These are phyloP conservation scores for Anisodus acutangulus DNA, from an alignment of 257 asterid genomes.

Conservation along the genomic window DNA sequence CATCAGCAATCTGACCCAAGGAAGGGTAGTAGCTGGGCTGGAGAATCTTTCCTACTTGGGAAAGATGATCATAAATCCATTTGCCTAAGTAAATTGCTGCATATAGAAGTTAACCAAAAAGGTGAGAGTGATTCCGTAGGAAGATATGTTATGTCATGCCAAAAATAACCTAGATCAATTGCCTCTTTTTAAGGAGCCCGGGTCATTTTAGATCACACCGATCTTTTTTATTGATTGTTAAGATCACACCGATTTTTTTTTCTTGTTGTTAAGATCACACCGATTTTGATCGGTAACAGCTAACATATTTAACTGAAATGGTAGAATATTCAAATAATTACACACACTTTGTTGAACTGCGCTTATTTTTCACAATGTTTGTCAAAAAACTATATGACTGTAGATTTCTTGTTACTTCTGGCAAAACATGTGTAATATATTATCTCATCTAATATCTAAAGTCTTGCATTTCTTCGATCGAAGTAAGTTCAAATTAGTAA, in stretches of 20 bases:
- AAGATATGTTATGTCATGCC: not conserved
- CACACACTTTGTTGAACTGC: not conserved
- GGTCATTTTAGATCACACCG: not conserved
- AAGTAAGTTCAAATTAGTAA: not conserved
- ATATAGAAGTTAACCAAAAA: not conserved
- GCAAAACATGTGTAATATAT: not conserved
- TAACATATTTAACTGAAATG: not conserved
- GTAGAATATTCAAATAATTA: not conserved
- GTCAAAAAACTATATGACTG: not conserved
- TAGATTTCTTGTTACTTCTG: not conserved
- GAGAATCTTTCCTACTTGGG: slow-evolving; percentile 4
- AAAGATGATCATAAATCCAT: not conserved
- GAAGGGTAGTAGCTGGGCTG: not conserved
- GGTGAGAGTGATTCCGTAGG: not conserved
- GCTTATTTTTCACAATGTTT: not conserved
- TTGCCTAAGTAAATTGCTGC: not conserved
- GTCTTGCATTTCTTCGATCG: slow-evolving; percentile 1
- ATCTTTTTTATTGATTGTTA: not conserved
- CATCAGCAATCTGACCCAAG: not conserved
- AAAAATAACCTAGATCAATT: not conserved
- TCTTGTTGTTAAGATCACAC: not conserved
- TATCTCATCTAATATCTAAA: not conserved
- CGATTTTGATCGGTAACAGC: not conserved
- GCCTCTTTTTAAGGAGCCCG: not conserved
- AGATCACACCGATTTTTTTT: not conserved